phyloP scores from a whole-genome alignment of 352 stramenopile species.

The Phytophthora pistaciae region DNA sequence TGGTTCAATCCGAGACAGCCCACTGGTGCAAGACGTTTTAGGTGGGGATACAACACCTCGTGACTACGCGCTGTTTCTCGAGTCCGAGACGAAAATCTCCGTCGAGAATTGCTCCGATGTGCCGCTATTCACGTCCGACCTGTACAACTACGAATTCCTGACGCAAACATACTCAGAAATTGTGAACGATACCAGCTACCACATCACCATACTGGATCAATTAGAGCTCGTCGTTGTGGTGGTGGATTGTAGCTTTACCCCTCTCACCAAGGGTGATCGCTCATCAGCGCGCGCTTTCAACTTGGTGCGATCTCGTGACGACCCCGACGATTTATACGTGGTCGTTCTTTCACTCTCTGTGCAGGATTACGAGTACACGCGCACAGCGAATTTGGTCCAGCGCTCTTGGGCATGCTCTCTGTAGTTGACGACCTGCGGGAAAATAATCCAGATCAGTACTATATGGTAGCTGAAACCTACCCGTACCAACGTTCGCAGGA shows the following conservation, averaged over 20 bases:
- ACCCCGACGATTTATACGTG: constrained; percentile 18
- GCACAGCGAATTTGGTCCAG: constrained; percentile 12
- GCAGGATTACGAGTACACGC: not conserved
- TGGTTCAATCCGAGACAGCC: not conserved
- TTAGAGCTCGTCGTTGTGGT: constrained; percentile 25
- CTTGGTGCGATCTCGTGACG: constrained; percentile 13
- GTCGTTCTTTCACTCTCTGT: constrained; percentile 12
- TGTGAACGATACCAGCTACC: constrained; percentile 25
- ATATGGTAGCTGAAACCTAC: too few species aligned
- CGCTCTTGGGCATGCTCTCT: constrained; percentile 13
- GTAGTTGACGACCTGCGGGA: constrained; percentile 25
- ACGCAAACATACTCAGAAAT: constrained; percentile 15
- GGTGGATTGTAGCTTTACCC: constrained; percentile 20
- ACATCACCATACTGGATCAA: constrained; percentile 28
- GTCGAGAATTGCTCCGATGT: not conserved
- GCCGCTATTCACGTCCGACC: not conserved
- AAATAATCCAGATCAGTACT: too few species aligned
- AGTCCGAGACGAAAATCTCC: not conserved
- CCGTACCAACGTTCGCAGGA: too few species aligned
- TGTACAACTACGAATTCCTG: constrained; percentile 35
- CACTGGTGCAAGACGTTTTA: too few species aligned
- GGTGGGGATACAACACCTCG: too few species aligned
- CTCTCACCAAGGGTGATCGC: constrained; percentile 9
- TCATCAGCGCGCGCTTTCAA: constrained; percentile 20
- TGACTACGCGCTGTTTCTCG: too few species aligned